These are phyloP conservation scores for Starmerella bombi DNA, from an alignment of 805 yeast species.

Conservation along the genomic window DNA sequence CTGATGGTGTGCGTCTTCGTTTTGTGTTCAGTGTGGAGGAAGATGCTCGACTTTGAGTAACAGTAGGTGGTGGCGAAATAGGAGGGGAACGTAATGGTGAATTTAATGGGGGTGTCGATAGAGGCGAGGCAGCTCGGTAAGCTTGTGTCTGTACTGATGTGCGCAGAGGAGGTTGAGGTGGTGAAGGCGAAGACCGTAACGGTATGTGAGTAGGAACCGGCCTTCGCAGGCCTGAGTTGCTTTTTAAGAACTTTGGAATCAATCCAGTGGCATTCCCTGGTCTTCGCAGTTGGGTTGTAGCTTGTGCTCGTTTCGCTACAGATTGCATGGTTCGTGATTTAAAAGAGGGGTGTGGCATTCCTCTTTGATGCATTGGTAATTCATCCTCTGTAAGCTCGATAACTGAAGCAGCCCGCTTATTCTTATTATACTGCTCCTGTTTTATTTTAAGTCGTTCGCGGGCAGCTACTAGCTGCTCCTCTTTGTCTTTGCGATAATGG, in stretches of 20 bases:
- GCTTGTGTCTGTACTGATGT: not conserved
- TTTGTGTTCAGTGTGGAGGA: not conserved
- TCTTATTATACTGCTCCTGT: conserved; percentile 22
- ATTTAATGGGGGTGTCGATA: not conserved
- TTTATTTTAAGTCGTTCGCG: conserved; percentile 28
- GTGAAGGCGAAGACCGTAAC: too few species aligned
- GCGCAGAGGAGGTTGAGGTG: too few species aligned
- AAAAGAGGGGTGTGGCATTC: conserved; percentile 5
- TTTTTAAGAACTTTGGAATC: too few species aligned
- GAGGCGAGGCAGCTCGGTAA: too few species aligned
- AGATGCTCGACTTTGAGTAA: too few species aligned
- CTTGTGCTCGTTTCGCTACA: conserved; percentile 16
- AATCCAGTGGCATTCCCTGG: conserved; percentile 1
- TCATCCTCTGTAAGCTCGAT: conserved; percentile 16
- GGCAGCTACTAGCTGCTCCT: conserved; percentile 35
- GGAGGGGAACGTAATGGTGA: not conserved
- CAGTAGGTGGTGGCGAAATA: not conserved
- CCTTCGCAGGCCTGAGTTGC: too few species aligned
- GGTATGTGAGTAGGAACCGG: too few species aligned
- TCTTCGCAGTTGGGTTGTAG: conserved; percentile 5
- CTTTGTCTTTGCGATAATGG: conserved; percentile 28
- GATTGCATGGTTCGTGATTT: conserved; percentile 20
- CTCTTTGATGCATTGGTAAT: conserved; percentile 4
- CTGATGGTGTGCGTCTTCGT: not conserved
- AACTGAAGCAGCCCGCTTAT: conserved; percentile 21